These are phyloP conservation scores for Fusarium lateritium DNA, from an alignment of 2,329 filamentous ascomycete species.

Conservation along the genomic window DNA sequence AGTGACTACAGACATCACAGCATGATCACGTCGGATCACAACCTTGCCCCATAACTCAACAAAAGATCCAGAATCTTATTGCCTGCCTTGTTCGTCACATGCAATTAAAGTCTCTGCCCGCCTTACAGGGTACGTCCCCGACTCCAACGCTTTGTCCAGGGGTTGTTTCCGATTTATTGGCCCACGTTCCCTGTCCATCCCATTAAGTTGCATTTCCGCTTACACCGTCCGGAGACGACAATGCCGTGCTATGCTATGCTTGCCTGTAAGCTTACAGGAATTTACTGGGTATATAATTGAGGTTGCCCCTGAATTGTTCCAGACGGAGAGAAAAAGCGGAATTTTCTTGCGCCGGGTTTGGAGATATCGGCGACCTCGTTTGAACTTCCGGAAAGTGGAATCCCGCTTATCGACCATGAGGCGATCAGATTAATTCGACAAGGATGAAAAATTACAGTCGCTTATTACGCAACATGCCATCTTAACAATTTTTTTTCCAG, in stretches of 20 bases:
- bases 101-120: constrained; percentile 25
- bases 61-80: constrained; percentile 22
- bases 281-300: constrained; percentile 10
- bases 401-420: constrained; percentile 34
- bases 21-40: not conserved
- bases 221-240: not conserved
- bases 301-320: constrained; percentile 13
- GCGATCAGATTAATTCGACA: constrained; percentile 17
- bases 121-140: constrained; percentile 27
- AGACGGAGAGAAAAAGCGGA: not conserved
- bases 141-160: constrained; percentile 2
- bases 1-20: too few species aligned
- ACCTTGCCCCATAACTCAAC: not conserved
- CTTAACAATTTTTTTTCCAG: not conserved
- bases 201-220: not conserved
- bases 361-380: not conserved
- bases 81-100: constrained; percentile 5
- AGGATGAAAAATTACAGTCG: constrained; percentile 7
- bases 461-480: constrained; percentile 16
- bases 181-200: constrained; percentile 5
- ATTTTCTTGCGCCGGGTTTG: not conserved
- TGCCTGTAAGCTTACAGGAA: constrained; percentile 2
- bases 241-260: not conserved
- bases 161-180: constrained; percentile 34
- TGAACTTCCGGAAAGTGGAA: not conserved